phyloP scores from a whole-genome alignment of 2,329 filamentous ascomycete species.

The Trichoderma sp. region DNA sequence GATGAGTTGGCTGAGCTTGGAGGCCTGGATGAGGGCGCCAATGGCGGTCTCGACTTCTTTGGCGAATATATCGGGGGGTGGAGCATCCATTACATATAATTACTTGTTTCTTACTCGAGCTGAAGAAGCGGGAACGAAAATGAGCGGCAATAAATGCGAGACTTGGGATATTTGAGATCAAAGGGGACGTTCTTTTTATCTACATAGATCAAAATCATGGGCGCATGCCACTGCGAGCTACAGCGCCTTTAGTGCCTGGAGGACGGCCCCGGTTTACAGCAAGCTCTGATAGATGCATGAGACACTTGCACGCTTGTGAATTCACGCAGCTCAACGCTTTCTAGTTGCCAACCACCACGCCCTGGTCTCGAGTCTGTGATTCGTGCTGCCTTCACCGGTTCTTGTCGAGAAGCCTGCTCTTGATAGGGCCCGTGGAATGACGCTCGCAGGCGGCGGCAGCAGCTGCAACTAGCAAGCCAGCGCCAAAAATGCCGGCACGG shows the following conservation, averaged over 20 bases:
- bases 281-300: constrained; percentile 37
- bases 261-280: constrained; percentile 34
- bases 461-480: not conserved
- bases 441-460: not conserved
- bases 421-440: not conserved
- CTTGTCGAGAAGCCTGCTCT: not conserved
- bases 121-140: not conserved
- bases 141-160: not conserved
- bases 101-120: not conserved
- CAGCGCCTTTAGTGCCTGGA: not conserved
- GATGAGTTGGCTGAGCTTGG: constrained; percentile 55
- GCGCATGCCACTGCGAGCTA: not conserved
- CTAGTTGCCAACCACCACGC: constrained; percentile 3
- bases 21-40: constrained; percentile 49
- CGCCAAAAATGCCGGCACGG: constrained; percentile 14
- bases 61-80: constrained; percentile 39
- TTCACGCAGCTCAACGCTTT: not conserved
- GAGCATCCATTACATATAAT: constrained; percentile 45
- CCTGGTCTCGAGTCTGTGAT: not conserved
- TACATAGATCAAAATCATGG: not conserved
- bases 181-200: not conserved
- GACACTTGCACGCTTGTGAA: not conserved
- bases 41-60: constrained; percentile 51
- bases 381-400: not conserved
- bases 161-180: not conserved